phyloP scores from a whole-genome alignment of 495 filamentous ascomycete species.

The Gamarada debralockiae region DNA sequence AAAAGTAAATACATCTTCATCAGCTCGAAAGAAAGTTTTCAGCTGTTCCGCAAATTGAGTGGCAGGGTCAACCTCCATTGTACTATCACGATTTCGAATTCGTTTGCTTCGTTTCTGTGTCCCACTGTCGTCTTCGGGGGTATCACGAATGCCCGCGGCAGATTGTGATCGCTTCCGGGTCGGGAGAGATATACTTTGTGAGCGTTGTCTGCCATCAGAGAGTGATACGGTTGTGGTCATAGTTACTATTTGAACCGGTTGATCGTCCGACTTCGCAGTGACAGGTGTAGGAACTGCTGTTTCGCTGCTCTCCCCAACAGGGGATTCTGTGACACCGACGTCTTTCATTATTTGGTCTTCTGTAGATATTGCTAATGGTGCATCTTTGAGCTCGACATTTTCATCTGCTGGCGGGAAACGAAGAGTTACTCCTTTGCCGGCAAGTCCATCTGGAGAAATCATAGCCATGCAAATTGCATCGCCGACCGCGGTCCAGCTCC shows the following conservation, averaged over 20 bases:
- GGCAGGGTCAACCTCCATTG: conserved; percentile 56
- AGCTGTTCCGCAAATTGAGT: conserved; percentile 70
- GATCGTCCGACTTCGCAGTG: conserved; percentile 10
- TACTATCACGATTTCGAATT: conserved; percentile 73
- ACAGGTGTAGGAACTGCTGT: conserved; percentile 25
- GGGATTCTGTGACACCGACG: conserved; percentile 27
- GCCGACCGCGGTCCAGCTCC: conserved; percentile 50
- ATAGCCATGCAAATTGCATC: conserved; percentile 36
- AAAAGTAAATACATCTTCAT: conserved; percentile 72
- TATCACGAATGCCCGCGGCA: conserved; percentile 53
- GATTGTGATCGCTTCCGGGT: conserved; percentile 64
- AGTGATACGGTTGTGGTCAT: conserved; percentile 21
- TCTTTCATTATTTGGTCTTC: conserved; percentile 30
- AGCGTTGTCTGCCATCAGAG: conserved; percentile 10
- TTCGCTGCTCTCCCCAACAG: conserved; percentile 42
- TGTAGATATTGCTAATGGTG: conserved; percentile 8
- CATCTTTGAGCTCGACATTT: conserved; percentile 3
- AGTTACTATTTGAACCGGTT: conserved; percentile 8
- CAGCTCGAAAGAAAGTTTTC: conserved; percentile 62
- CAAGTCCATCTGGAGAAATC: conserved; percentile 9
- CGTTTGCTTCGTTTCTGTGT: conserved; percentile 77
- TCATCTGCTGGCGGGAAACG: conserved; percentile 8
- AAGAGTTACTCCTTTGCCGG: conserved; percentile 11
- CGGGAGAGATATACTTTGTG: conserved; percentile 12
- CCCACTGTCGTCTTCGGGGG: conserved; percentile 50